A percentile compares a stretch with the other conserved stretches of the same genome.
These are phyloP conservation scores for Aquilaria agallochum DNA, from an alignment of 441 rosid species.

Conservation along the genomic window DNA sequence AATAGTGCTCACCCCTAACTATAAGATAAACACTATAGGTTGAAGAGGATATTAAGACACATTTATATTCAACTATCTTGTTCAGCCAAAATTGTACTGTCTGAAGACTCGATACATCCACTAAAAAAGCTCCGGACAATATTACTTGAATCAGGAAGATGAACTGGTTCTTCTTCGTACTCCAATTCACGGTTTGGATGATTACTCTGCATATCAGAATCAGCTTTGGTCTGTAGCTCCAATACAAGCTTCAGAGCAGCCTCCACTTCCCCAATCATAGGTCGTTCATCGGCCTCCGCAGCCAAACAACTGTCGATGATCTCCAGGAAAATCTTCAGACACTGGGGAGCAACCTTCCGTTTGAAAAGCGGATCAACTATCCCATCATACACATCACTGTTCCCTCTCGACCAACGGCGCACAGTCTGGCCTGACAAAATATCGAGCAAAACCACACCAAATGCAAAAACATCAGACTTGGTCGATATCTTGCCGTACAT, in stretches of 20 bases:
- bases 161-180: neutral
- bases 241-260: slow-evolving; percentile 6
- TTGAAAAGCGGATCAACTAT: slow-evolving; percentile 3
- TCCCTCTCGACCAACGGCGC: neutral
- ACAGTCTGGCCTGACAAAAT: neutral
- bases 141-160: neutral
- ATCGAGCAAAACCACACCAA: neutral
- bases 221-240: slow-evolving; percentile 8
- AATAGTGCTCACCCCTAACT: no score
- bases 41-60: no score
- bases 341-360: slow-evolving; percentile 5
- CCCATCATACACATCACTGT: neutral
- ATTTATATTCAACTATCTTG: no score
- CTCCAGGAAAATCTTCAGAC: slow-evolving; percentile 5
- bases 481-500: neutral
- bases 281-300: neutral
- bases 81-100: no score
- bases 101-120: no score
- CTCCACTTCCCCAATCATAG: slow-evolving; percentile 6
- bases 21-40: no score
- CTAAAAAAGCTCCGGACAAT: no score
- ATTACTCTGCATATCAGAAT: neutral
- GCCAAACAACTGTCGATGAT: neutral
- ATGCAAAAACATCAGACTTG: neutral
- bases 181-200: neutral